Evolutionary conservation across 805 yeast species (phyloP), one percentile per base, ranked within the genome.

Genomic region (Candida andamanensis): DNA sequence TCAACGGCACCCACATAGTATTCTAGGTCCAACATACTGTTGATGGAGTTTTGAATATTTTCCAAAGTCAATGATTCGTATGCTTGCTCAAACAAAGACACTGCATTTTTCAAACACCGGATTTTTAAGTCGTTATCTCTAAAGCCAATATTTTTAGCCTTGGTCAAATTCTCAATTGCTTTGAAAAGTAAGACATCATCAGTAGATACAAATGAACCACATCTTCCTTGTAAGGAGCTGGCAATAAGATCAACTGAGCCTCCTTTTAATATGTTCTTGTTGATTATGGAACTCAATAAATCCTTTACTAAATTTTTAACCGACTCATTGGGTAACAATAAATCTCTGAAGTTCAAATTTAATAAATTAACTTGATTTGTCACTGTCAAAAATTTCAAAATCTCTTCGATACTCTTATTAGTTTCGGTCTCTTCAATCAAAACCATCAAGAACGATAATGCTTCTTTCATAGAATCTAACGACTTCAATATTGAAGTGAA

Each of bases 121-220:
- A 74, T 61, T 32, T 80, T 73, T 43, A 71, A 54, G 33, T 89
- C 96, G 25, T 71, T 70, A 50, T 89, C 95, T 42, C 74, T 74
- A 16, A 66, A 56, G 2, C 85, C 85, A 39, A 78, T 74, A 36
- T 78, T 83, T 47, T 80, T 83, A 1, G 97, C 97, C 46, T 81
- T 78, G 36, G 90, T 83, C 47, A 92, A 67, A 54, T 83, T 87
- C 54, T 92, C 98, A 46, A 87, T 78, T 0, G 97, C 97, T 56
- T 90, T 83, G 67, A 89, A 92, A 10, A 92, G 85, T 38, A 87
- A 71, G 17, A 92, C 96, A 57, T 92, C 98, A 44, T 83, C 85
- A 11, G 95, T 77, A 0, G 97, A 85, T 50, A 97, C 92, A 58
- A 87, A 92, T 0, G 95, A 78, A 1, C 95, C 95, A 65, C 98